Evolutionary conservation across 2,329 filamentous ascomycete species (phyloP).

Genomic region (Colletotrichum paranaense): DNA sequence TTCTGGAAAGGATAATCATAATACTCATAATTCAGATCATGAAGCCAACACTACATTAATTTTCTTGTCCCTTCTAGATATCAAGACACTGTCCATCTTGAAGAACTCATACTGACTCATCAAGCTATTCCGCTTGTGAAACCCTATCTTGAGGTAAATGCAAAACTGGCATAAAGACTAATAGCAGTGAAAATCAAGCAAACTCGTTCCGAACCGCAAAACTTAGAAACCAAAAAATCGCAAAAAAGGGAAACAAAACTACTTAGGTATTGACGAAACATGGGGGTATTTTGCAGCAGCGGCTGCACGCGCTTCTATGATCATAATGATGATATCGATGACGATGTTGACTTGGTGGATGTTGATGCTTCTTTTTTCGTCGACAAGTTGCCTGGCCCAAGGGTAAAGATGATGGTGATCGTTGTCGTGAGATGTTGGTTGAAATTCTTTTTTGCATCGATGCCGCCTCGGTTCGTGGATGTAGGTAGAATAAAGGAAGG

Average conservation of each 20-base stretch:
- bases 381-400: background rate
- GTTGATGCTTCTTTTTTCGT: background rate
- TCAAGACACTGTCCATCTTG: background rate
- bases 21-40: background rate
- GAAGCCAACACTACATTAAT: background rate
- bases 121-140: background rate
- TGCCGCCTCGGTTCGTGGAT: background rate
- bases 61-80: background rate
- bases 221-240: accelerated
- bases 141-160: background rate
- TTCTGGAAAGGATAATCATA: background rate
- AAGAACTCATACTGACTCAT: background rate
- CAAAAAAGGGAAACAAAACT: too few relatives aligned
- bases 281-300: slow-evolving; percentile 12
- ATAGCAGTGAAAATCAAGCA: background rate
- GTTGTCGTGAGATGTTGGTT: background rate
- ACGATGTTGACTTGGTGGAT: background rate
- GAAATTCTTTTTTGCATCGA: background rate
- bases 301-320: slow-evolving; percentile 28
- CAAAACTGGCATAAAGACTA: background rate
- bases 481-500: accelerated
- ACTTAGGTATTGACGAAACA: background rate
- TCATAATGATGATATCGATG: background rate
- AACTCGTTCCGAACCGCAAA: background rate
- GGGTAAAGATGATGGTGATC: too few relatives aligned